Evolutionary conservation across 2,329 filamentous ascomycete species (phyloP).

Genomic region (Fusarium veterinarium): DNA sequence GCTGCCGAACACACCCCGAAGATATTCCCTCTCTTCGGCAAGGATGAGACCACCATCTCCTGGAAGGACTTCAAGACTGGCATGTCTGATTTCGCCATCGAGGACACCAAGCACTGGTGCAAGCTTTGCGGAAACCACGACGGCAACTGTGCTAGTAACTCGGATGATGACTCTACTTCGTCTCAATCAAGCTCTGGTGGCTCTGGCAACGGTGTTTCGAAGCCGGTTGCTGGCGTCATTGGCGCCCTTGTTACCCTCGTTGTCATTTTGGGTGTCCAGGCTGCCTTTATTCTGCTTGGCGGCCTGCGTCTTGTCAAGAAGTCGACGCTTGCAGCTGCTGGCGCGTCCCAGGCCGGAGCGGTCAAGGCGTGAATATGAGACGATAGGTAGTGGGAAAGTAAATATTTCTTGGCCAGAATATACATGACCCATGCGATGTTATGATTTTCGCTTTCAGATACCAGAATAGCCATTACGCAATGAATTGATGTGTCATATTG

Average conservation of each 20-base stretch:
- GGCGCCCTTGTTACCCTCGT: slow-evolving; percentile 74
- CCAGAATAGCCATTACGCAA: background rate
- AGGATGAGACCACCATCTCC: slow-evolving; percentile 63
- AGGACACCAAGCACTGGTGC: slow-evolving; percentile 78
- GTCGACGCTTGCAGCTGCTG: slow-evolving; percentile 48
- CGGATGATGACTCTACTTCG: slow-evolving; percentile 33
- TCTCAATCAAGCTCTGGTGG: slow-evolving; percentile 32
- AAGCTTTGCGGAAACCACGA: slow-evolving; percentile 77
- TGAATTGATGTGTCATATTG: background rate
- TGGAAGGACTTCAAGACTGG: slow-evolving; percentile 75
- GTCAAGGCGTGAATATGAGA: slow-evolving; percentile 39
- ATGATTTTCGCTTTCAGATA: slow-evolving; percentile 14
- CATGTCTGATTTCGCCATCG: slow-evolving; percentile 75
- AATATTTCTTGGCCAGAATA: background rate
- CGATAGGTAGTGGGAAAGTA: no score
- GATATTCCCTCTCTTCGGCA: slow-evolving; percentile 70
- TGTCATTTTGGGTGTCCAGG: slow-evolving; percentile 60
- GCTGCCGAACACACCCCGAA: slow-evolving; percentile 63
- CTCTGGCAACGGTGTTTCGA: slow-evolving; percentile 65
- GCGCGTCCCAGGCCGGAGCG: slow-evolving; percentile 10
- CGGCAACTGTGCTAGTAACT: slow-evolving; percentile 67
- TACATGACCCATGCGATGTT: background rate
- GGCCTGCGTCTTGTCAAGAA: slow-evolving; percentile 63
- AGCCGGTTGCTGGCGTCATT: slow-evolving; percentile 83
- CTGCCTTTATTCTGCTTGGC: slow-evolving; percentile 55